Evolutionary conservation across 495 filamentous ascomycete genomes (phyloP), one percentile per base, ranked within the genome.

Genomic region (Hypomontagnella monticulosa): DNA sequence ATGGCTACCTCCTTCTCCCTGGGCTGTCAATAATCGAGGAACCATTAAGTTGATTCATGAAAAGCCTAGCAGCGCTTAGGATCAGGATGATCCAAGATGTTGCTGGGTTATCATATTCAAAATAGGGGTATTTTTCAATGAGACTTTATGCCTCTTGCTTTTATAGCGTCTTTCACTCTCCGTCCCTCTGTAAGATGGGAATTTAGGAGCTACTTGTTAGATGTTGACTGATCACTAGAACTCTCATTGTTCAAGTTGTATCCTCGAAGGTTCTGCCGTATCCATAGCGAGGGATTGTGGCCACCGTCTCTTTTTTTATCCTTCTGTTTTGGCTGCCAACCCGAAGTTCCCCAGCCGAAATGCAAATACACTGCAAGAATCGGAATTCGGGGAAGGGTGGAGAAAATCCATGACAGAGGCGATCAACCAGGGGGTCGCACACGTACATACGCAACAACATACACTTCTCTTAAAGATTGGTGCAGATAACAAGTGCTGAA

Each of bases 191-290:
- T 38, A 56, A 61, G 53, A 53, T 67, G 66, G 66, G 66, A 70
- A 70, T 70, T 70, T 70, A 70, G 66, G 66, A 70, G 66, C 66
- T 70, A 70, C 61, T 70, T 64, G 66, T 70, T 70, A 70, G 66
- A 53, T 53, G 61, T 58, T 68, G 65, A 68, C 41, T 63, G 65
- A 53, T 63, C 59, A 69, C 60, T 61, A 63, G 66, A 69, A 69
- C 66, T 60, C 49, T 57, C 54, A 63, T 63, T 69, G 66, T 69
- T 69, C 66, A 69, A 69, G 66, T 56, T 27, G 50, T 41, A 68
- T 48, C 66, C 50, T 69, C 60, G 53, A 61, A 57, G 61, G 56
- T 41, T 61, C 51, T 54, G 61, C 40, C 55, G 66, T 61, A 66
- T 62, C 43, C 61, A 70, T 52, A 57, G 56, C 61, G 61, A 70